These are phyloP conservation scores for Catunica adiposa DNA, from an alignment of 2,329 filamentous ascomycete species.

Conservation along the genomic window DNA sequence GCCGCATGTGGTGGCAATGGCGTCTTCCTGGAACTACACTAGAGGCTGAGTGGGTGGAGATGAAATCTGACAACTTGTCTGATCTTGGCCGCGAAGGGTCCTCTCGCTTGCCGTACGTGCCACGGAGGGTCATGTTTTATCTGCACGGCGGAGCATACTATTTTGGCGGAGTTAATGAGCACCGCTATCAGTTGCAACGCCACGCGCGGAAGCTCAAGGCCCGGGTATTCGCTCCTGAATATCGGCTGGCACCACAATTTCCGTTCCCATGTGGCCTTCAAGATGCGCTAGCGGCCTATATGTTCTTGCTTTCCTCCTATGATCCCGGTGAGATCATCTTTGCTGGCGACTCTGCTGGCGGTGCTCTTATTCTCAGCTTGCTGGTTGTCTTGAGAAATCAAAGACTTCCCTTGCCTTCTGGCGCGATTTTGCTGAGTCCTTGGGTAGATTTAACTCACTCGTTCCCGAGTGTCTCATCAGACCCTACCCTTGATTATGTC, in stretches of 20 bases:
- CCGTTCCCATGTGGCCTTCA: slow-evolving; percentile 88
- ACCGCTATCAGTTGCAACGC: slow-evolving; percentile 94
- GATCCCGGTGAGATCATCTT: slow-evolving; percentile 69
- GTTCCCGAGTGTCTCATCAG: slow-evolving; percentile 69
- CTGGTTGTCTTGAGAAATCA: slow-evolving; percentile 69
- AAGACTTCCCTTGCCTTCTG: slow-evolving; percentile 69
- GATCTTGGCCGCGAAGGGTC: slow-evolving; percentile 20
- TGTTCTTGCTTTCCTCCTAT: slow-evolving; percentile 62
- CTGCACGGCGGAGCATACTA: slow-evolving; percentile 90
- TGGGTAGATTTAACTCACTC: slow-evolving; percentile 96
- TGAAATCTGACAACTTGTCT: slow-evolving; percentile 54
- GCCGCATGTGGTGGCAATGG: slow-evolving; percentile 83
- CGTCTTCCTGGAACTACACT: slow-evolving; percentile 48
- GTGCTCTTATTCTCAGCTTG: slow-evolving; percentile 71
- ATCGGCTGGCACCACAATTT: slow-evolving; percentile 81
- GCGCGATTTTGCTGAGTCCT: slow-evolving; percentile 77
- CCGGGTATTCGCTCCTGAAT: slow-evolving; percentile 70
- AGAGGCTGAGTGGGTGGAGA: slow-evolving; percentile 90
- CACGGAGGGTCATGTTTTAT: slow-evolving; percentile 69
- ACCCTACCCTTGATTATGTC: slow-evolving; percentile 70
- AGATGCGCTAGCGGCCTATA: slow-evolving; percentile 76
- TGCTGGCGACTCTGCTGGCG: slow-evolving; percentile 85
- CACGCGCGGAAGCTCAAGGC: slow-evolving; percentile 90
- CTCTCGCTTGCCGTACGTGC: slow-evolving; percentile 34
- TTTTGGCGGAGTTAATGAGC: slow-evolving; percentile 89